Base-by-base conservation (phyloP, 1,284 basidiomycete species). In the Apiotrichum akiyoshidainum region DNA sequence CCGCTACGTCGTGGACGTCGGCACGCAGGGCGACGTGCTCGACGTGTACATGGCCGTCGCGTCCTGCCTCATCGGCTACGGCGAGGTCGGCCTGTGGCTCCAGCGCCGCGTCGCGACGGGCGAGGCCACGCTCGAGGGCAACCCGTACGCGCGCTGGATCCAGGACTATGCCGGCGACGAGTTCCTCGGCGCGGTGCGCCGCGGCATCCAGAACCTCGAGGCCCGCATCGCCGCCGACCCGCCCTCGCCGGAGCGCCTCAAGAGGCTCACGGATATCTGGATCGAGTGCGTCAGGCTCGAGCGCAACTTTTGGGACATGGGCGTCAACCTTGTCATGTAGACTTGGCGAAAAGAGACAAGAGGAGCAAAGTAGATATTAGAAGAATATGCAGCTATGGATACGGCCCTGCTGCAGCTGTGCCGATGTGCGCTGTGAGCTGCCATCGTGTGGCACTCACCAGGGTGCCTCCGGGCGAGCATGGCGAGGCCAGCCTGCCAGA, bases 11-110 rank as follows among this genome's bases (percentile, higher is more conserved):
- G 78, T 94, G 26, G 88, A 94, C 72, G 80, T 85, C 1, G 90
- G 89, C 0, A 69, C 88, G 16, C 85, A 85, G 71, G 82, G 91
- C 5, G 89, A 92, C 70, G 76, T 85, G 14, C 83, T 86, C 33
- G 87, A 86, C 61, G 79, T 94, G 13, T 77, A 89, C 22, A 86
- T 96, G 72, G 89, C 90, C 0, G 83, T 94, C 2, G 85, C 88
- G 17, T 87, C 90, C 6, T 98, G 94, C 73, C 80, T 96, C 14
- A 79, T 96, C 0, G 94, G 94, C 0, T 98, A 97, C 70, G 94
- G 92, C n/a, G 90, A 96, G 74, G 90, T 95, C 0, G 94, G 92
- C 0, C 78, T 90, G 44, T 94, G 85, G 87, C 79, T 89, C 48
- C 83, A 83, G 74, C 83, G 80, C 52, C 81, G 87, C 61, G 81